Evolutionary conservation across 106 monocot species (phyloP), one percentile per base, ranked within the genome.

Genomic region (Platanthera guangdongensis): DNA sequence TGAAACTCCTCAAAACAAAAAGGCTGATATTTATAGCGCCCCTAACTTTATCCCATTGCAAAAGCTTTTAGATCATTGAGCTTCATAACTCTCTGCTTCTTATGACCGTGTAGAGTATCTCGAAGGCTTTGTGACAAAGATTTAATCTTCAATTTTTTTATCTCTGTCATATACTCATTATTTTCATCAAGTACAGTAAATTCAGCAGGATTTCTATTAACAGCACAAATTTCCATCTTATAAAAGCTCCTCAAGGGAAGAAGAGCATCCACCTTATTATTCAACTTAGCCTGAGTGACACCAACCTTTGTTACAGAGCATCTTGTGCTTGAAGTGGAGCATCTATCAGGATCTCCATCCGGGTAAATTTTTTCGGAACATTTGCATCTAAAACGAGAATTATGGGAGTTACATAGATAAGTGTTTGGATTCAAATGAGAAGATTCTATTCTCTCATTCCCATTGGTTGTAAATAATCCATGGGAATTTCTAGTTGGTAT

Each of bases 201-300:
- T 59, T 95, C 95, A 63, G 96, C 96, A 54, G 96, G 96, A 49
- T 97, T 97, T 81, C 87, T 84, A 77, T 93, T 97, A 73, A 89
- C 45, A 72, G 78, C 65, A 64, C 96, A 97, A 21, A 84, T 74
- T 59, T 83, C 80, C 18, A 57, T 73, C 52, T 68, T 68, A 6
- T 19, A 67, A 52, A 19, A 74, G 52, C 74, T 63, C 63, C 75
- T 74, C 19, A 51, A 4, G 48, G 86, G 74, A 52, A 39, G 79
- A 70, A 78, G 47, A 16, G 76, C 46, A 30, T 75, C 81, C n/a
- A 64, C 75, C 15, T 63, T 82, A 52, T 74, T 68, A 7, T 65
- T 78, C 60, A 75, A 76, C 16, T 51, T 75, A 79, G 45, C 8
- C 32, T 52, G 76, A 68, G 30, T 9, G n/a, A 9, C 55, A 25